phyloP scores from a whole-genome alignment of 306 rosid genomes.

The Lagenaria siceraria region DNA sequence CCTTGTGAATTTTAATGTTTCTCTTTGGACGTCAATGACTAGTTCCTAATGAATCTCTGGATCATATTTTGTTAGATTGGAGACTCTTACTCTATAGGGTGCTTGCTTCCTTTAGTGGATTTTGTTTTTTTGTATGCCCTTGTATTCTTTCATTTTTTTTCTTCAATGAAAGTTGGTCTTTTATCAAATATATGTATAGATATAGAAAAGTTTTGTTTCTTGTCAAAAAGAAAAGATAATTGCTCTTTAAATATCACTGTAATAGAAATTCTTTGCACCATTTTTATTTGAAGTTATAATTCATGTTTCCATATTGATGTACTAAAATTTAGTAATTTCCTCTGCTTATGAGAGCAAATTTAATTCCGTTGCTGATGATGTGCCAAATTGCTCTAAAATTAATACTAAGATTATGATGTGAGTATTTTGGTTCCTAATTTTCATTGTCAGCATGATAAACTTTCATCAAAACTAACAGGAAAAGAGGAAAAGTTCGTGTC shows the following conservation, averaged over 20 bases:
- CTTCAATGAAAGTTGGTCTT: not conserved
- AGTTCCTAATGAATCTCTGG: not conserved
- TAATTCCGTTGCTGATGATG: not conserved
- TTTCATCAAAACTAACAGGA: not conserved
- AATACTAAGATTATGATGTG: not conserved
- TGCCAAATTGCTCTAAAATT: not conserved
- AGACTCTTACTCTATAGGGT: not conserved
- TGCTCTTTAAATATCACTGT: no score
- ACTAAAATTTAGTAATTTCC: not conserved
- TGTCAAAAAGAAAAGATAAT: no score
- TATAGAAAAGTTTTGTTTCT: no score
- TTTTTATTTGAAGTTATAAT: not conserved
- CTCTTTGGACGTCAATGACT: not conserved
- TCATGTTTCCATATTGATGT: not conserved
- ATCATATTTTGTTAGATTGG: not conserved
- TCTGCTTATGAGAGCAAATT: not conserved
- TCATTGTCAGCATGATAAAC: not conserved
- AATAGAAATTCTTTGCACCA: not conserved
- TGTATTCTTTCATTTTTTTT: not conserved
- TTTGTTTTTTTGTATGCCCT: no score
- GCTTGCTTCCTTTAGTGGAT: not conserved
- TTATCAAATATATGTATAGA: no score
- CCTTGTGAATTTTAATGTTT: no score
- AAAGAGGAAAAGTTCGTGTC: slow-evolving; percentile 33
- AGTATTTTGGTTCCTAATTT: not conserved